Evolutionary conservation across 177 flowering plant species (phyloP).

Genomic region (Vitis hybrid): DNA sequence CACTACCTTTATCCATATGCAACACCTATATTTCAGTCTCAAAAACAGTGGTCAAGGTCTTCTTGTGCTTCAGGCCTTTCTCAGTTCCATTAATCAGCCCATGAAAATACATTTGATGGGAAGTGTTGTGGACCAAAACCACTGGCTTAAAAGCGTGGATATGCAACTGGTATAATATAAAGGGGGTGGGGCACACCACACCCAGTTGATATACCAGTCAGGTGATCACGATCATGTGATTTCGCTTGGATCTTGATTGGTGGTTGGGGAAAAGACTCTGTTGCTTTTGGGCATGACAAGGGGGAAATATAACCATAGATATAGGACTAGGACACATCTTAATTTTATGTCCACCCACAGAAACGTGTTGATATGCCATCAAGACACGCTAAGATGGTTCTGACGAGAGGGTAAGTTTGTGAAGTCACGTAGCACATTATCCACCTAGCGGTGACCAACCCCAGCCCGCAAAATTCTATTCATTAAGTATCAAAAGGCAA

Average conservation of each 20-base stretch:
- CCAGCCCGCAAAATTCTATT: background rate
- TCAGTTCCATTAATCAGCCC: too few species aligned
- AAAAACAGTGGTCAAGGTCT: background rate
- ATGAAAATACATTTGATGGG: background rate
- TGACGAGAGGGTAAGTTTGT: background rate
- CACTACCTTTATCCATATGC: background rate
- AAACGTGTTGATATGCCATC: background rate
- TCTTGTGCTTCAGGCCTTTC: background rate
- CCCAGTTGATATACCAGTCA: background rate
- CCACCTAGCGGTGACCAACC: background rate
- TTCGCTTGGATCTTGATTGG: too few species aligned
- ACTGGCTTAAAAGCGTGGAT: background rate
- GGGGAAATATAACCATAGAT: background rate
- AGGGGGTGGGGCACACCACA: background rate
- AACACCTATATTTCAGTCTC: background rate
- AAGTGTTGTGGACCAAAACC: background rate
- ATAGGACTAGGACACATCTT: background rate
- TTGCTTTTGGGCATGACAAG: background rate
- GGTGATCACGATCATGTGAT: background rate
- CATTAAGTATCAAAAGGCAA: background rate
- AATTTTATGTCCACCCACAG: background rate
- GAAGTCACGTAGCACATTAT: background rate
- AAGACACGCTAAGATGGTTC: background rate
- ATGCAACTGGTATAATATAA: background rate
- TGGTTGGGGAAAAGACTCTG: background rate